Evolutionary conservation across 1,284 basidiomycete genomes (phyloP).

Genomic region (Sporisorium reilianum): DNA sequence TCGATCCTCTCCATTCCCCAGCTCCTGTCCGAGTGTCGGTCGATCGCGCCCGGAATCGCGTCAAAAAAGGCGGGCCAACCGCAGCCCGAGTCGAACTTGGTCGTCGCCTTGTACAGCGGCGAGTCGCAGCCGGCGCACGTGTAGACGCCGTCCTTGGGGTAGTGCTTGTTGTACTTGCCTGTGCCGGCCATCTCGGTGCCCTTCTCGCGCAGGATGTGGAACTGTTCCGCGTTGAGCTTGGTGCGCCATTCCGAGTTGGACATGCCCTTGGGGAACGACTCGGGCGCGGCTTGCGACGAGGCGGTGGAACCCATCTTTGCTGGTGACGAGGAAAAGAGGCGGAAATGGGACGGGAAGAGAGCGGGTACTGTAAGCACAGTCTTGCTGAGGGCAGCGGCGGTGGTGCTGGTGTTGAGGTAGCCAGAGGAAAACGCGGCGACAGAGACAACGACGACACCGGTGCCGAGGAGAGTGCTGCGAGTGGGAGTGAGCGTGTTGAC

Average conservation of each 20-base stretch:
- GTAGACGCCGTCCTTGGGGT: slow-evolving; percentile 76
- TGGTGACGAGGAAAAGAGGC: slow-evolving; percentile 23
- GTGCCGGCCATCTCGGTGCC: slow-evolving; percentile 85
- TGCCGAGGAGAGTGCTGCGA: slow-evolving; percentile 27
- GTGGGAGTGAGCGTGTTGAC: slow-evolving; percentile 29
- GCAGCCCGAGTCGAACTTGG: slow-evolving; percentile 92
- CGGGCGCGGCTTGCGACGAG: slow-evolving; percentile 39
- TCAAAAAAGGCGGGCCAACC: slow-evolving; percentile 99
- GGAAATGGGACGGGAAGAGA: slow-evolving; percentile 1
- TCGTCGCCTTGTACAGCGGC: slow-evolving; percentile 75
- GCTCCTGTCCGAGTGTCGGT: slow-evolving; percentile 71
- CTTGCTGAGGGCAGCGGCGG: background rate
- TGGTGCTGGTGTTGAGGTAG: slow-evolving; percentile 4
- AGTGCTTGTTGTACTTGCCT: slow-evolving; percentile 81
- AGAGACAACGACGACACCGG: slow-evolving; percentile 30
- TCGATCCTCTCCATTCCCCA: slow-evolving; percentile 75
- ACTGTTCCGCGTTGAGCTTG: slow-evolving; percentile 85
- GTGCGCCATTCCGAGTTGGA: slow-evolving; percentile 87
- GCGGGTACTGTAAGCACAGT: slow-evolving; percentile 6
- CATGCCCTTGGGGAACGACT: slow-evolving; percentile 72
- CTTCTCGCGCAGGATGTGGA: slow-evolving; percentile 85
- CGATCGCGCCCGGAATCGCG: slow-evolving; percentile 90
- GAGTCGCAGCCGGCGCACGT: slow-evolving; percentile 70
- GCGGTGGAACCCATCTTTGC: slow-evolving; percentile 43
- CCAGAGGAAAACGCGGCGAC: slow-evolving; percentile 30